Conservation (phyloP, 441 rosid genomes). For the Metrosideros polymorpha region DNA sequence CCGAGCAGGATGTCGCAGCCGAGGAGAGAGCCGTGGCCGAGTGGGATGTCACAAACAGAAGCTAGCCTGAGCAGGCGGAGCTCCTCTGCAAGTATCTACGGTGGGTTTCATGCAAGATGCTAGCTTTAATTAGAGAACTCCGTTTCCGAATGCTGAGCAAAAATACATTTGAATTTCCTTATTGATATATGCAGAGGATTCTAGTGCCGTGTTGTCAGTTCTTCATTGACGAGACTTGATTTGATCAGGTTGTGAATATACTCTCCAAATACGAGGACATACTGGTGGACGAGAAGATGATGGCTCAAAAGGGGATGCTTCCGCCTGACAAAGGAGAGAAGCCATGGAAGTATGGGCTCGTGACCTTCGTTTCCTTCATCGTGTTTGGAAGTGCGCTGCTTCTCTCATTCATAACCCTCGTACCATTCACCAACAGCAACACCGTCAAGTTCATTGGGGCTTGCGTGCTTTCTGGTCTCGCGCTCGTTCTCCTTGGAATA, state of each 20-base stretch:
- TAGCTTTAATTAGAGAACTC: too few relatives aligned
- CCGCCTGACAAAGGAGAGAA: slow-evolving; percentile 9
- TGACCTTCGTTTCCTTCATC: slow-evolving; percentile 21
- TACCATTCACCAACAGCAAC: slow-evolving; percentile 22
- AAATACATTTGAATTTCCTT: not conserved
- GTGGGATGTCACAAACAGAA: slow-evolving; percentile 19
- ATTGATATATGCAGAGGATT: not conserved
- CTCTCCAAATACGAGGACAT: slow-evolving; percentile 22
- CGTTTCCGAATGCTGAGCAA: too few relatives aligned
- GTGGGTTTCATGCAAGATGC: not conserved
- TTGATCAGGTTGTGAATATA: slow-evolving; percentile 19
- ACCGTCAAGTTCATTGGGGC: slow-evolving; percentile 20
- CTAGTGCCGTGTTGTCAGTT: not conserved
- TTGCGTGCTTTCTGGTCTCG: slow-evolving; percentile 19
- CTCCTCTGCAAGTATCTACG: slow-evolving; percentile 10
- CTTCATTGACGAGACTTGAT: not conserved
- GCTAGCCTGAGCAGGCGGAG: not conserved
- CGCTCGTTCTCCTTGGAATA: slow-evolving; percentile 30
- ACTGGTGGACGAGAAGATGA: slow-evolving; percentile 24
- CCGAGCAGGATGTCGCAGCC: slow-evolving; percentile 21
- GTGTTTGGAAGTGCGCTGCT: slow-evolving; percentile 28
- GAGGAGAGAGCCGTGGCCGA: slow-evolving; percentile 17
- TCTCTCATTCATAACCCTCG: slow-evolving; percentile 27
- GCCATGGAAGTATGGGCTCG: slow-evolving; percentile 29
- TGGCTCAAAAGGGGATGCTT: slow-evolving; percentile 4